Percentiles rank a stretch among this genome's conserved stretches.
Conservation (phyloP, 768 basidiomycete species). For the Macrolepiota albuminosa region DNA sequence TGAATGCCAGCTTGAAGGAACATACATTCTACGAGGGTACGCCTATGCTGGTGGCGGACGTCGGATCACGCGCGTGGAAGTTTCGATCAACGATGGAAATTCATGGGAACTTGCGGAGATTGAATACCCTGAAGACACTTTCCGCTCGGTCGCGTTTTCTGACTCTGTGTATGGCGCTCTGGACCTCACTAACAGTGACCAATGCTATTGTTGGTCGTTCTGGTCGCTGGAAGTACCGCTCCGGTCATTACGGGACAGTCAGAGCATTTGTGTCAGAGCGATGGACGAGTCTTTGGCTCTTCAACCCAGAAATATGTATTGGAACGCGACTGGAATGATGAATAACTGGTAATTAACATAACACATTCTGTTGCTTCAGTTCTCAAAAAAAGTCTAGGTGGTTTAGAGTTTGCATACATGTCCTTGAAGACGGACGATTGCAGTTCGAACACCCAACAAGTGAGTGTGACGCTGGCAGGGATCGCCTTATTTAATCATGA, state of each 20-base stretch:
- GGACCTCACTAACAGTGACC: constrained; percentile 43
- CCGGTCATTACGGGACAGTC: constrained; percentile 25
- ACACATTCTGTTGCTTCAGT: not conserved
- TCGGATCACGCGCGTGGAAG: constrained; percentile 51
- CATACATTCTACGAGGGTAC: constrained; percentile 48
- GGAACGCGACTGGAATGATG: constrained; percentile 60
- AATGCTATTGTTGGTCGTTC: constrained; percentile 60
- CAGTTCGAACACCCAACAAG: constrained; percentile 56
- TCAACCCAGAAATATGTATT: constrained; percentile 55
- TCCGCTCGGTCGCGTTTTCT: constrained; percentile 29
- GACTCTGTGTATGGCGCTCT: constrained; percentile 44
- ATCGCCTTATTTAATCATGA: not conserved
- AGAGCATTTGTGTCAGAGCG: constrained; percentile 42
- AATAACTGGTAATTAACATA: constrained; percentile 43
- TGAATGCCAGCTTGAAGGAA: constrained; percentile 11
- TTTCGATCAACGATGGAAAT: constrained; percentile 49
- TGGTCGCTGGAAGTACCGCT: constrained; percentile 41
- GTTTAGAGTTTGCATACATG: constrained; percentile 50
- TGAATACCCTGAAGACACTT: constrained; percentile 46
- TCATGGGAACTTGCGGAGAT: constrained; percentile 41
- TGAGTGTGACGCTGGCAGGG: constrained; percentile 3
- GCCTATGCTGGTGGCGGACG: constrained; percentile 59
- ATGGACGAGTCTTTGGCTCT: constrained; percentile 49
- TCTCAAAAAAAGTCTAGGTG: constrained; percentile 31
- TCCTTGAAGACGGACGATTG: constrained; percentile 26